Base-by-base conservation (phyloP, 768 basidiomycete species). In the Kwoniella dejecticola region DNA sequence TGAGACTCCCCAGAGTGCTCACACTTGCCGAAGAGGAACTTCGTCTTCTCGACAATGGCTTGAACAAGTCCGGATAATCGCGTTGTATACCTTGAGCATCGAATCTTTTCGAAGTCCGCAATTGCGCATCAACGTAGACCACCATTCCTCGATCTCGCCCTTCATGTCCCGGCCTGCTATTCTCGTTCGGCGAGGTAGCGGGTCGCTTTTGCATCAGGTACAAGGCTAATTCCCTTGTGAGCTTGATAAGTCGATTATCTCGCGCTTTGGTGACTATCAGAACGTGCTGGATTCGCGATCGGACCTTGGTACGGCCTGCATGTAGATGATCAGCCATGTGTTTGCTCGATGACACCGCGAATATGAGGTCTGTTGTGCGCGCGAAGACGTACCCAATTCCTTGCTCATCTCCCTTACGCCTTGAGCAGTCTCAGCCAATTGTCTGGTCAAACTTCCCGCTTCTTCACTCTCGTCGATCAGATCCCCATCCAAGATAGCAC, bases 341-440 rank as follows among this genome's bases (percentile, higher is more conserved):
- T 8, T 49, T 26, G 27, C 21, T 49, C 48, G 19, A 49, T 11
- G 48, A 27, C 24, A 49, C 26, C 11, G 44, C 26, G n/a, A 15
- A 10, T 33, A 7, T 42, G 17, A 30, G 1, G 2, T n/a, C n/a
- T n/a, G n/a, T n/a, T n/a, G n/a, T n/a, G n/a, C n/a, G n/a, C n/a
- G n/a, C n/a, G n/a, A n/a, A n/a, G n/a, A n/a, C 80, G 52, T 69
- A 91, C 95, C 96, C 17, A 99, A 87, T 78, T 95, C 91, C 79
- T 95, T 95, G 85, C 92, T 95, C 92, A 97, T 94, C 80, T 99
- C 96, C 48, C 96, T 85, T 11, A 99, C 96, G 38, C 92, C 89
- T 12, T 92, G 90, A 17, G 96, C 96, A 19, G 96, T 99, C 81
- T 95, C 95, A 7, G 95, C 96, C 13, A 99, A 83, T 69, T 93